Conservation (phyloP, 257 asterid species). For the Apocynum venetum region DNA sequence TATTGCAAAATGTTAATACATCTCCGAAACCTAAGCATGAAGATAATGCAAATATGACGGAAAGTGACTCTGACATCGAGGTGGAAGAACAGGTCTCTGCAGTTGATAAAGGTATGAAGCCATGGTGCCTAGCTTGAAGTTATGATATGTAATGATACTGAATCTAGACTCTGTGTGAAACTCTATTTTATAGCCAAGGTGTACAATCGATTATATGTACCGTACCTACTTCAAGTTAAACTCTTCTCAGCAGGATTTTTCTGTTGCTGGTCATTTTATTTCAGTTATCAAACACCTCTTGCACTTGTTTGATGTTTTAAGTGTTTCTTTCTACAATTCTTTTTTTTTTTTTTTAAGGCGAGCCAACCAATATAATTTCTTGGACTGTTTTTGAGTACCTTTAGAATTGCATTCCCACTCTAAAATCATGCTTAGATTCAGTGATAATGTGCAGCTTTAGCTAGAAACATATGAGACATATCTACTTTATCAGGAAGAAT, state of each 20-base stretch:
- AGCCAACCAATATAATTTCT: not conserved
- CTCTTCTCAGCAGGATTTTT: too few relatives aligned
- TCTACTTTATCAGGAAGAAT: not conserved
- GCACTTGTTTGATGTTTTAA: too few relatives aligned
- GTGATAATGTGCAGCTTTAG: not conserved
- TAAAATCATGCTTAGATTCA: not conserved
- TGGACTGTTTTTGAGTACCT: not conserved
- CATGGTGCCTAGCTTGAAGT: not conserved
- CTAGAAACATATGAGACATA: not conserved
- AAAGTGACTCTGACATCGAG: conserved; percentile 43
- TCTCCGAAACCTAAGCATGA: conserved; percentile 63
- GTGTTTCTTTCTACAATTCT: not conserved
- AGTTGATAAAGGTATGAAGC: conserved; percentile 34
- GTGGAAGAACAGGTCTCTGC: conserved; percentile 32
- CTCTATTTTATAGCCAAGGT: not conserved
- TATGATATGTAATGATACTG: not conserved
- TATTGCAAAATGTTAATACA: conserved; percentile 42
- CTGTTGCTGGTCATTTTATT: too few relatives aligned
- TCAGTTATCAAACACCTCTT: too few relatives aligned
- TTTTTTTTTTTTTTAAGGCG: not conserved
- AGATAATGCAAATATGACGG: conserved; percentile 40
- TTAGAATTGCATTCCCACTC: not conserved
- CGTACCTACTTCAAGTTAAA: not conserved
- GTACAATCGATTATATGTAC: not conserved
- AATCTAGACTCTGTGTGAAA: not conserved